Conservation (phyloP, 2,329 filamentous ascomycete species). For the Clarireedia homoeocarpa region DNA sequence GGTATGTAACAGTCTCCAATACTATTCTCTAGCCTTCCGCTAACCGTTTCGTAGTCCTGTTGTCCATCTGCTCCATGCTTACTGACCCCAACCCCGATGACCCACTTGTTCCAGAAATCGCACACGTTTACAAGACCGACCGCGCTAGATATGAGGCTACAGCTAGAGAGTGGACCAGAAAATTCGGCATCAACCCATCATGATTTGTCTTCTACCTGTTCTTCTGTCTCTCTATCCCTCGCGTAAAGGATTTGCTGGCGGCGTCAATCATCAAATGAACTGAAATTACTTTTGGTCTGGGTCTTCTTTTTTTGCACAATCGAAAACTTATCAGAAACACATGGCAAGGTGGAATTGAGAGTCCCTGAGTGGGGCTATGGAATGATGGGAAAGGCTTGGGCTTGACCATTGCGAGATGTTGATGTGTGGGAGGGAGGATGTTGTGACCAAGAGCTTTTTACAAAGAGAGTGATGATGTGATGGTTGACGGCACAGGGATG, state of each 20-base stretch:
- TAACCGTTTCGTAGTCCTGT: constrained; percentile 56
- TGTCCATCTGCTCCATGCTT: constrained; percentile 99
- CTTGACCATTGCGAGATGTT: not conserved
- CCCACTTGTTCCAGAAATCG: constrained; percentile 96
- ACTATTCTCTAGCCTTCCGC: not conserved
- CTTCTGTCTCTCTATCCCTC: constrained; percentile 11
- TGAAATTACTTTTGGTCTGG: constrained; percentile 12
- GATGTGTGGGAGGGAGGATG: not conserved
- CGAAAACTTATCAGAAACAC: constrained; percentile 3
- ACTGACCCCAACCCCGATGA: constrained; percentile 99
- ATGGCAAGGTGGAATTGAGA: not conserved
- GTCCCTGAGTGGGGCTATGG: not conserved
- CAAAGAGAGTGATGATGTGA: constrained; percentile 1
- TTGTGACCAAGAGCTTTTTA: too few species aligned
- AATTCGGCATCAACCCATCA: constrained; percentile 75
- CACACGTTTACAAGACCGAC: constrained; percentile 99
- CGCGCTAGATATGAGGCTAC: constrained; percentile 92
- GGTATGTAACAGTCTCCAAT: constrained; percentile 45
- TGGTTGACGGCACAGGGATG: constrained; percentile 7
- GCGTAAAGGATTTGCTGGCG: constrained; percentile 25
- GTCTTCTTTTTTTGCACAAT: constrained; percentile 13
- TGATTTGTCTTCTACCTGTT: constrained; percentile 17
- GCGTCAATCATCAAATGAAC: constrained; percentile 17
- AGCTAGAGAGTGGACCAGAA: constrained; percentile 95
- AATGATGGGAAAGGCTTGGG: constrained; percentile 3